phyloP scores from a whole-genome alignment of 2,329 filamentous ascomycete genomes.

The Aspergillus sp. region DNA sequence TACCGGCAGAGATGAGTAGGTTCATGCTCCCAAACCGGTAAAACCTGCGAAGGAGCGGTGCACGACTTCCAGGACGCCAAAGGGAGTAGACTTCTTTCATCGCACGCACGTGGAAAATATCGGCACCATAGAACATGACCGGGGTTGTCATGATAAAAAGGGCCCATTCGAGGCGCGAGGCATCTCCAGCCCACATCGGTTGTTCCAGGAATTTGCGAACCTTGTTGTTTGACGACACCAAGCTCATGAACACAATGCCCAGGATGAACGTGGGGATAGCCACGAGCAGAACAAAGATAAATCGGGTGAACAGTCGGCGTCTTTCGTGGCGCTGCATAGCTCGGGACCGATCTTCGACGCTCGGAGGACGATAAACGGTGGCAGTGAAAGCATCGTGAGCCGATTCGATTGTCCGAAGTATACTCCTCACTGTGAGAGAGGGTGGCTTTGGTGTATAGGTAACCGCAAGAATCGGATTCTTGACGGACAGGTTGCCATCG shows the following conservation, averaged over 20 bases:
- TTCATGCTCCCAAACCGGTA: conserved; percentile 98
- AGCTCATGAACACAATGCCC: conserved; percentile 87
- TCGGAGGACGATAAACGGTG: conserved; percentile 76
- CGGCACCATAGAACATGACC: conserved; percentile 82
- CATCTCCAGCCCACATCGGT: conserved; percentile 67
- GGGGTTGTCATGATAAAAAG: conserved; percentile 81
- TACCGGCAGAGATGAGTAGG: conserved; percentile 85
- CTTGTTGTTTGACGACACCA: conserved; percentile 63
- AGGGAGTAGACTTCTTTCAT: conserved; percentile 75
- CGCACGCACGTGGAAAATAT: conserved; percentile 78
- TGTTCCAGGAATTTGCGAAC: conserved; percentile 68
- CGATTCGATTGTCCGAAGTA: conserved; percentile 67
- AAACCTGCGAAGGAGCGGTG: conserved; percentile 73
- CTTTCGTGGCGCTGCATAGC: conserved; percentile 72
- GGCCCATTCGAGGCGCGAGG: conserved; percentile 75
- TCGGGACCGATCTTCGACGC: conserved; percentile 77
- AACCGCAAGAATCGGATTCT: conserved; percentile 69
- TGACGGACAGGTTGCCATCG: conserved; percentile 53
- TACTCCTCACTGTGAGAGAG: conserved; percentile 71
- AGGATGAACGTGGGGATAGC: conserved; percentile 84
- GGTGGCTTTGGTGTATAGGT: conserved; percentile 70
- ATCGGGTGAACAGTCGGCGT: conserved; percentile 67
- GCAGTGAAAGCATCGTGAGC: conserved; percentile 67
- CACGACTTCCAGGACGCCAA: conserved; percentile 75
- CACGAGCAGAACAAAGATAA: conserved; percentile 67